Percentiles rank a stretch among this genome's conserved stretches.
Evolutionary conservation across 106 monocot species (phyloP).

Genomic region (Hemerocallis citrina): DNA sequence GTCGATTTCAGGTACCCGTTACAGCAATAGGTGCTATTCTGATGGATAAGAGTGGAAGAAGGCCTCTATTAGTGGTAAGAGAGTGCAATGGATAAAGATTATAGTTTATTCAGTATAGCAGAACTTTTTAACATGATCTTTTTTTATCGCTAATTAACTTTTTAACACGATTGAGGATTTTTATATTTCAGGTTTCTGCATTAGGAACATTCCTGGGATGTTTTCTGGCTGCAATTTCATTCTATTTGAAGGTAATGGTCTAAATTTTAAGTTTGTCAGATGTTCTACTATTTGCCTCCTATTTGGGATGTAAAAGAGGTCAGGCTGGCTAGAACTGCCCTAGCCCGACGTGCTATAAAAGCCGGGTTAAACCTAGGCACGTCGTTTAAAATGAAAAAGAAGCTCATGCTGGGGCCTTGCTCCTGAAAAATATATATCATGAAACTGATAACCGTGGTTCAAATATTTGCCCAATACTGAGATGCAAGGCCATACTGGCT

Average conservation of each 20-base stretch:
- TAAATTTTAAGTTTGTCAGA: neutral
- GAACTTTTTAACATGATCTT: neutral
- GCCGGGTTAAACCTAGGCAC: too few relatives aligned
- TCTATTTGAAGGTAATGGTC: slow-evolving; percentile 42
- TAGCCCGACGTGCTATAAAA: too few relatives aligned
- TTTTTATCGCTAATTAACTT: too few relatives aligned
- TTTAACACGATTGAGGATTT: neutral
- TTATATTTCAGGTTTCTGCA: slow-evolving; percentile 50
- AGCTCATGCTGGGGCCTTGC: too few relatives aligned
- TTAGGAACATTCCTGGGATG: slow-evolving; percentile 43
- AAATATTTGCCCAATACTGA: too few relatives aligned
- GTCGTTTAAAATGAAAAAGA: too few relatives aligned
- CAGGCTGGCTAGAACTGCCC: too few relatives aligned
- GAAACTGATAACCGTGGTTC: too few relatives aligned
- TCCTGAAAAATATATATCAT: too few relatives aligned
- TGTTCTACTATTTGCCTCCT: too few relatives aligned
- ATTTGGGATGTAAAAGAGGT: too few relatives aligned
- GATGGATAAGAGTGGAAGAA: slow-evolving; percentile 71
- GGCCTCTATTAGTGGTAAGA: slow-evolving; percentile 50
- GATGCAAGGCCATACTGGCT: too few relatives aligned
- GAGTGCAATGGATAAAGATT: neutral
- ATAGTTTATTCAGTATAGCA: neutral
- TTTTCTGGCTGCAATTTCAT: slow-evolving; percentile 45
- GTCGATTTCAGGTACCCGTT: slow-evolving; percentile 32
- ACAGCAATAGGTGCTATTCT: slow-evolving; percentile 43